A percentile compares a stretch with the other conserved stretches of the same genome.
phyloP scores from a whole-genome alignment of 2,329 filamentous ascomycete genomes.

The Apiospora koreana region DNA sequence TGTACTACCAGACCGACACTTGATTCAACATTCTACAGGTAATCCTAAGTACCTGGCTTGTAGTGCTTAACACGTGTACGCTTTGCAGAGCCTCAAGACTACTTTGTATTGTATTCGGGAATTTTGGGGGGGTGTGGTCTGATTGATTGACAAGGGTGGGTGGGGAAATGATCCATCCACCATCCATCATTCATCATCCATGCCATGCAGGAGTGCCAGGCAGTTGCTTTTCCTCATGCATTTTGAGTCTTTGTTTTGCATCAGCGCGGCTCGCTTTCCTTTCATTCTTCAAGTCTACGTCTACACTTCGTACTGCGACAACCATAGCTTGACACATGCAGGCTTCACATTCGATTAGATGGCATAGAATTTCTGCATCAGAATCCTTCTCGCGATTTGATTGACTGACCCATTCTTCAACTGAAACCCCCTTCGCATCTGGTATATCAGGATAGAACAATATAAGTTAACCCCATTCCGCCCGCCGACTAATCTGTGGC shows the following conservation, averaged over 20 bases:
- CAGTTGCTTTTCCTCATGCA: background rate
- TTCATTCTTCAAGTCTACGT: background rate
- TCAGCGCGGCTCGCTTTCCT: no score
- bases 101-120: background rate
- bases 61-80: background rate
- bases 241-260: background rate
- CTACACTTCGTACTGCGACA: background rate
- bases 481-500: background rate
- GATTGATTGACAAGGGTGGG: slow-evolving; percentile 1
- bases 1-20: background rate
- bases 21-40: no score
- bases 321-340: background rate
- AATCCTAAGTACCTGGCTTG: background rate
- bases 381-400: background rate
- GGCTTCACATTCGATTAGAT: background rate
- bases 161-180: background rate
- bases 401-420: background rate
- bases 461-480: slow-evolving; percentile 2
- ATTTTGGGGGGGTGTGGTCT: background rate
- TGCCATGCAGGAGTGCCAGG: background rate
- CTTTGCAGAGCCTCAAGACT: background rate
- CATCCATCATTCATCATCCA: no score
- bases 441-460: background rate
- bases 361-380: background rate
- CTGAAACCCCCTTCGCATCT: background rate